Evolutionary conservation across 768 basidiomycete genomes (phyloP), one percentile per base, ranked within the genome.

Genomic region (Lactarius tabidus): DNA sequence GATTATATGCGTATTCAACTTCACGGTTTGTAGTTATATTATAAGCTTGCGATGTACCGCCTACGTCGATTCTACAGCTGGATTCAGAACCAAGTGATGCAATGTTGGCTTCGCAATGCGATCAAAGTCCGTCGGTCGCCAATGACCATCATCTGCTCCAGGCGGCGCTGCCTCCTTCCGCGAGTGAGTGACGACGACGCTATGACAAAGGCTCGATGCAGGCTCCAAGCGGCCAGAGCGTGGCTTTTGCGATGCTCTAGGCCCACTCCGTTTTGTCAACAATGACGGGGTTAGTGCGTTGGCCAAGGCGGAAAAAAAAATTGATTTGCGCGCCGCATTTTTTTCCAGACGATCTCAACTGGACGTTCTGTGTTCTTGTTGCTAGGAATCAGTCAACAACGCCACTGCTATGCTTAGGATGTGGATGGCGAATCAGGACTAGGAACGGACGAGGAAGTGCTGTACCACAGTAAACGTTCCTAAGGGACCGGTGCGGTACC

Each of bases 301-400:
- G 23, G n/a, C 4, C 17, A 2, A 51, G 36, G 10, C 23, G 20
- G n/a, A 2, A 23, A 12, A 15, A 41, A 26, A 17, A 2, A 20
- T 41, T 20, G 23, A 6, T 26, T 18, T 41, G 10, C 12, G 17
- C 38, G 12, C 36, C 36, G 36, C 36, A 38, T 38, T 45, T 45
- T 23, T n/a, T 20, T 56, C 29, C 52, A 67, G 69, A 67, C 69
- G 18, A 45, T 67, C 29, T 69, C 62, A 64, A 64, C 62, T n/a
- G 69, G 14, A 67, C 60, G 3, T 53, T 69, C 23, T 60, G 65
- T n/a, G 68, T 69, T 20, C 59, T 66, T 23, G 62, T 38, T 10
- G 60, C 68, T 7, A 59, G 68, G 6, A 67, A 69, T 23, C 23
- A 62, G 68, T 67, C 28, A 61, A 62, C 55, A 9, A 2, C 28